Base-by-base conservation (phyloP, 306 rosid species). In the Casuarina equisetifolia region DNA sequence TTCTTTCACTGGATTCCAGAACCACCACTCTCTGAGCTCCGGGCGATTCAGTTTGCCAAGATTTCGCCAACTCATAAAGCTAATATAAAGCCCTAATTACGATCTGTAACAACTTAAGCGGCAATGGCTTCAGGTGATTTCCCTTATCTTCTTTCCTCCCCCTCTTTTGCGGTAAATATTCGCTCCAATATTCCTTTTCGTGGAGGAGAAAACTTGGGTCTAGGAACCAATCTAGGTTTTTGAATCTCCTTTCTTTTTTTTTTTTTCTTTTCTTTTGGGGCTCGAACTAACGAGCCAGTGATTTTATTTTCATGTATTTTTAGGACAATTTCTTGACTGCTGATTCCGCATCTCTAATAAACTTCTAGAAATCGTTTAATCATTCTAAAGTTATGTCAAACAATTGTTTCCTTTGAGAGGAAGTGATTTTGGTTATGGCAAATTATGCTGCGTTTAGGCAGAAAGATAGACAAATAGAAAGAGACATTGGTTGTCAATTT, bases 81-180 rank as follows among this genome's bases (percentile, higher is more conserved):
- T 7, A 36, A 35, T 62, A 62, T 38, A 64, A 15, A 64, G 48
- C 15, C 42, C 11, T 61, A 12, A 61, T 10, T 1, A 62, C 19
- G 35, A 16, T 66, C 48, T 40, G 5, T 40, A 13, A n/a, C 2
- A 46, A 66, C 36, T 43, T 45, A n/a, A n/a, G 40, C 71, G 35
- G 46, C 71, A 67, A 67, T 67, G 71, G 71, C 50, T 67, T 67
- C 71, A 49, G 71, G 71, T 67, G 48, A 67, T 36, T 43, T 67
- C 48, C 38, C n/a, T n/a, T n/a, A 42, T 66, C 13, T 62, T 11
- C 3, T 40, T n/a, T 40, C 16, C 2, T 12, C 15, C 10, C 16
- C 36, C 6, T 66, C 48, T 66, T 66, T 36, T 62, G 49, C 5
- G 9, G 11, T 13, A 6, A 39, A 16, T 2, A 66, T 40, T 40